Conservation (phyloP, 2,329 filamentous ascomycete genomes). For the Pseudogymnoascus sp. region DNA sequence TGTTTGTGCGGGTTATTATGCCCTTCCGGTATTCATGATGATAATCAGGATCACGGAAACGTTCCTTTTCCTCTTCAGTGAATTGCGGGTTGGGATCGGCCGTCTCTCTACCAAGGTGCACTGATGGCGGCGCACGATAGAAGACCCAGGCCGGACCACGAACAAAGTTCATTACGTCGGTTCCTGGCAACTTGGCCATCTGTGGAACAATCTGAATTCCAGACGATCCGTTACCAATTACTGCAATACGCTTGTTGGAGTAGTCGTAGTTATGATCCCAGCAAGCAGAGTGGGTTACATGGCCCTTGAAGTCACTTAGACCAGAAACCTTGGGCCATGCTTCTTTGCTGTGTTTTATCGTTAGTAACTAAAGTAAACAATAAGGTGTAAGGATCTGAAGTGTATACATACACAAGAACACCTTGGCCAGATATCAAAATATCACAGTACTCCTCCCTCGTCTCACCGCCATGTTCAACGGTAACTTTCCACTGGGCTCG, state of each 20-base stretch:
- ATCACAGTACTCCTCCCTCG: not conserved
- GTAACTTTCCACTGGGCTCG: slow-evolving; percentile 39
- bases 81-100: slow-evolving; percentile 23
- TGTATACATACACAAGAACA: not conserved
- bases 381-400: slow-evolving; percentile 34
- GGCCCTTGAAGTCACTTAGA: slow-evolving; percentile 36
- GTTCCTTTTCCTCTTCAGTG: slow-evolving; percentile 25
- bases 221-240: slow-evolving; percentile 33
- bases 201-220: slow-evolving; percentile 29
- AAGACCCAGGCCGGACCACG: slow-evolving; percentile 27
- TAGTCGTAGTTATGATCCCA: slow-evolving; percentile 52
- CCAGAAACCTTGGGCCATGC: slow-evolving; percentile 36
- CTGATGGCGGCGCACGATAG: slow-evolving; percentile 37
- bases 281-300: slow-evolving; percentile 42
- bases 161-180: slow-evolving; percentile 19
- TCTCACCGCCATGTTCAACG: slow-evolving; percentile 27
- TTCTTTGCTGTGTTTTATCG: slow-evolving; percentile 27
- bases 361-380: slow-evolving; percentile 36
- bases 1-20: not conserved
- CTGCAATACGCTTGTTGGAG: slow-evolving; percentile 41
- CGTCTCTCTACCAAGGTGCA: slow-evolving; percentile 41
- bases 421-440: slow-evolving; percentile 2
- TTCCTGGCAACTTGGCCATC: slow-evolving; percentile 20
- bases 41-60: slow-evolving; percentile 16
- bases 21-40: slow-evolving; percentile 12